These are phyloP conservation scores for Globisporangium emineosum DNA, from an alignment of 352 stramenopile genomes.

Conservation along the genomic window DNA sequence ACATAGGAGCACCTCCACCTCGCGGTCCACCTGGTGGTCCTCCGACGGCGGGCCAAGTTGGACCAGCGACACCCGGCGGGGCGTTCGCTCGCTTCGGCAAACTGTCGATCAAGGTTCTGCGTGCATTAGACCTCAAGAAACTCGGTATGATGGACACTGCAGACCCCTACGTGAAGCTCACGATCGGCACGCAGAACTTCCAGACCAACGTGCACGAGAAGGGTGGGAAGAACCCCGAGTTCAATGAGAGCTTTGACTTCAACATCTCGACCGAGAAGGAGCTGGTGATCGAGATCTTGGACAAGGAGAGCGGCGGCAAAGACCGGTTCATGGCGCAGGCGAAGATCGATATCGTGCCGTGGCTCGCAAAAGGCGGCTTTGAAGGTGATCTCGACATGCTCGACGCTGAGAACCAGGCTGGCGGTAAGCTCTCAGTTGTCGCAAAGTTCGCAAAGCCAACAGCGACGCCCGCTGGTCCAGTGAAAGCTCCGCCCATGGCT, in stretches of 20 bases:
- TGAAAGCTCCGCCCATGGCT: slow-evolving; percentile 54
- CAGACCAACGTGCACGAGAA: slow-evolving; percentile 86
- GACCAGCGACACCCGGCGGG: slow-evolving; percentile 28
- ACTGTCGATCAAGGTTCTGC: slow-evolving; percentile 88
- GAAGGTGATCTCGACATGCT: slow-evolving; percentile 89
- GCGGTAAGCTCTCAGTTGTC: slow-evolving; percentile 84
- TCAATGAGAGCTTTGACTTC: slow-evolving; percentile 94
- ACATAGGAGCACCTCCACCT: slow-evolving; percentile 19
- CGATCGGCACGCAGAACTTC: slow-evolving; percentile 80
- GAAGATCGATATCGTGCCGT: slow-evolving; percentile 91
- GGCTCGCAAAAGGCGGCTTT: slow-evolving; percentile 91
- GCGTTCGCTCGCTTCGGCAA: slow-evolving; percentile 89
- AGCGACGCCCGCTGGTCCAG: slow-evolving; percentile 23
- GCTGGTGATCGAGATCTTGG: slow-evolving; percentile 88
- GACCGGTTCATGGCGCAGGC: slow-evolving; percentile 93
- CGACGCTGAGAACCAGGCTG: slow-evolving; percentile 74
- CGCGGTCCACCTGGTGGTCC: slow-evolving; percentile 15
- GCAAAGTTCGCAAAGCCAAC: slow-evolving; percentile 86
- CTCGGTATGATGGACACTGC: slow-evolving; percentile 91
- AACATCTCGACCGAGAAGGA: slow-evolving; percentile 95
- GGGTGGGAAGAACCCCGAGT: slow-evolving; percentile 92
- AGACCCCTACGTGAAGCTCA: slow-evolving; percentile 93
- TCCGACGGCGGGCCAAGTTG: slow-evolving; percentile 20
- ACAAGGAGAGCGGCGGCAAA: slow-evolving; percentile 88
- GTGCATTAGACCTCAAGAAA: slow-evolving; percentile 91